Evolutionary conservation across 2,329 filamentous ascomycete genomes (phyloP).

Genomic region (Scytalidium lignicola): DNA sequence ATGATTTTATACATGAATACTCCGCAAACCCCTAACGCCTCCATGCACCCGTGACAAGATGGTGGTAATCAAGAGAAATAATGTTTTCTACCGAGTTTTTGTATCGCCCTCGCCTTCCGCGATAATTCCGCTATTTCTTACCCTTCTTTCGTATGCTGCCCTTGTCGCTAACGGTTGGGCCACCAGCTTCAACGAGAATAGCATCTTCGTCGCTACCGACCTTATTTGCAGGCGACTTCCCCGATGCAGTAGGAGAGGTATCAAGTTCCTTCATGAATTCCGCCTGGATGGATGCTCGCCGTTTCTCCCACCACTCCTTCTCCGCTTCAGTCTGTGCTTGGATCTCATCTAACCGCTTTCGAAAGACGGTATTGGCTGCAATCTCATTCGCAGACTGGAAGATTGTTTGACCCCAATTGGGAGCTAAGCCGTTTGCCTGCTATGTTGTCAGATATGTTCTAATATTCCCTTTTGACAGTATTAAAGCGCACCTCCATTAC

Average conservation of each 20-base stretch:
- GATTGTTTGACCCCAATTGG: slow-evolving; percentile 88
- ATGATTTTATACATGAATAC: slow-evolving; percentile 1
- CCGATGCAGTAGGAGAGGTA: slow-evolving; percentile 44
- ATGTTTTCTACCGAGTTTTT: no score
- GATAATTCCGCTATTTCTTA: slow-evolving; percentile 47
- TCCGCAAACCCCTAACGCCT: slow-evolving; percentile 4
- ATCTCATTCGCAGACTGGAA: slow-evolving; percentile 99
- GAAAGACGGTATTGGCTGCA: slow-evolving; percentile 73
- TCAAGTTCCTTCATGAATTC: slow-evolving; percentile 85
- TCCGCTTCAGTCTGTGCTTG: slow-evolving; percentile 67
- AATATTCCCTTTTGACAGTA: background rate
- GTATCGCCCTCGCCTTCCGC: background rate
- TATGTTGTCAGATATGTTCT: slow-evolving; percentile 15
- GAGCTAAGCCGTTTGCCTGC: slow-evolving; percentile 83
- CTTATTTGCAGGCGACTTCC: slow-evolving; percentile 31
- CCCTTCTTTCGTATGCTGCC: slow-evolving; percentile 52
- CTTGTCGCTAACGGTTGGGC: slow-evolving; percentile 14
- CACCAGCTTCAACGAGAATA: slow-evolving; percentile 62
- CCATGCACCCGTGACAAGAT: background rate
- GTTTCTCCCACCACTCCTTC: slow-evolving; percentile 90
- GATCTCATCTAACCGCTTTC: slow-evolving; percentile 69
- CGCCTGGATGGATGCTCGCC: slow-evolving; percentile 64
- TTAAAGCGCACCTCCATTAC: slow-evolving; percentile 69
- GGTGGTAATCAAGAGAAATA: background rate
- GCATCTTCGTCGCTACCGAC: slow-evolving; percentile 63